Evolutionary conservation across 163 green algal species (phyloP), one percentile per base, ranked within the genome.

Genomic region (Volvox carteri): DNA sequence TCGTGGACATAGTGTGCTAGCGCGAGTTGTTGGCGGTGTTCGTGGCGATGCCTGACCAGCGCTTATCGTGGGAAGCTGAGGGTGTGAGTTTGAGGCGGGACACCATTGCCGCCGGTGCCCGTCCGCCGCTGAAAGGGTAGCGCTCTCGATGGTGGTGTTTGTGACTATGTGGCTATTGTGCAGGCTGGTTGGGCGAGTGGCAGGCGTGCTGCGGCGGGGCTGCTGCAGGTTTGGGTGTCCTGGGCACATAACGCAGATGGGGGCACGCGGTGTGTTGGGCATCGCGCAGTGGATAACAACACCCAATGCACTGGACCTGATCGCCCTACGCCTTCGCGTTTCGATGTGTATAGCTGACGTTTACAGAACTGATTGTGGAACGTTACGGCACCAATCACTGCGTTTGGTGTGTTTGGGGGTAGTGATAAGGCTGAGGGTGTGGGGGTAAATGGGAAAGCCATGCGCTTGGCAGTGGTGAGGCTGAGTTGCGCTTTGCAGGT

Each of bases 171-270:
- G 11, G 60, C 60, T 72, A 11, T 35, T 39, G n/a, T 72, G 60
- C 60, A 37, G 60, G 60, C 60, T 72, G 60, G 23, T 23, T 72
- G 60, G 60, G 60, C 3, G 60, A 35, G 37, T 16, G 60, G 60
- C 60, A 37, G 60, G 60, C 60, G 23, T 72, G 60, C n/a, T 39
- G 60, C 60, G 37, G 60, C 60, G 60, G 60, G 60, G 60, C 28
- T 72, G 60, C 60, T 72, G 60, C 60, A 72, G 60, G 60, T 72
- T 65, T 65, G 54, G 54, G 19, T 65, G 5, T 65, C 54, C 54
- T 30, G 54, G 28, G 19, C 25, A 65, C 54, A 8, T 65, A 25
- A 30, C 28, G 19, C 54, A 19, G 28, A 11, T 19, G 54, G 28
- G 28, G 54, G 54, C 54, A 65, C 28, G n/a, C n/a, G 4, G 54